Base-by-base conservation (phyloP, 805 yeast genomes). In the Yamadazyma phyllophila region DNA sequence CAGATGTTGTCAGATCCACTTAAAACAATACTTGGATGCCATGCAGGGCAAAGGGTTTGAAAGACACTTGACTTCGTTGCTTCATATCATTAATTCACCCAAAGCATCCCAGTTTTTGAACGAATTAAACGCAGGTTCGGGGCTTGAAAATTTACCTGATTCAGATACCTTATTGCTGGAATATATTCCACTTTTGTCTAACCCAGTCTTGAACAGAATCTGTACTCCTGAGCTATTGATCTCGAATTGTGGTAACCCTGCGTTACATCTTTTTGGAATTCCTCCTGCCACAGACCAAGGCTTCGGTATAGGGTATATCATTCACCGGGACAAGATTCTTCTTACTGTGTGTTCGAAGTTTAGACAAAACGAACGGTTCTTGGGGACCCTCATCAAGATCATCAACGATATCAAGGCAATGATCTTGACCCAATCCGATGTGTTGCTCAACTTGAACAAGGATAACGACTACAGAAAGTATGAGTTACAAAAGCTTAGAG, bases 201-300 rank as follows among this genome's bases (percentile, higher is more conserved):
- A 67, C 43, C 62, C 65, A 1, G 39, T 59, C 11, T 59, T 71
- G 36, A 71, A 71, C 26, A 59, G 56, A 45, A 56, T 71, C n/a
- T 45, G 60, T 4, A 47, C 57, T 8, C 74, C 76, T 0, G 76
- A 70, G 44, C 50, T 71, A 24, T 59, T 71, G 42, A 86, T 94
- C 4, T 82, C 91, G 13, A 90, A 90, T 64, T 90, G 97, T 69
- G 97, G 97, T 32, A 90, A 90, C 61, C 96, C 96, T 5, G 85
- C 96, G 1, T 72, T 90, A 46, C 82, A 85, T 51, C 73, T 85
- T 41, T 90, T 90, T 69, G 97, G 97, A 0, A 90, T 90, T 59
- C 95, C 96, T 3, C 97, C 97, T 2, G 91, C 89, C 1, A 75
- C 85, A 11, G 85, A 89, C 39, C 91, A 88, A 58, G 97, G 97